phyloP scores from a whole-genome alignment of 2,329 filamentous ascomycete genomes.

The Aaosphaeria arxii region DNA sequence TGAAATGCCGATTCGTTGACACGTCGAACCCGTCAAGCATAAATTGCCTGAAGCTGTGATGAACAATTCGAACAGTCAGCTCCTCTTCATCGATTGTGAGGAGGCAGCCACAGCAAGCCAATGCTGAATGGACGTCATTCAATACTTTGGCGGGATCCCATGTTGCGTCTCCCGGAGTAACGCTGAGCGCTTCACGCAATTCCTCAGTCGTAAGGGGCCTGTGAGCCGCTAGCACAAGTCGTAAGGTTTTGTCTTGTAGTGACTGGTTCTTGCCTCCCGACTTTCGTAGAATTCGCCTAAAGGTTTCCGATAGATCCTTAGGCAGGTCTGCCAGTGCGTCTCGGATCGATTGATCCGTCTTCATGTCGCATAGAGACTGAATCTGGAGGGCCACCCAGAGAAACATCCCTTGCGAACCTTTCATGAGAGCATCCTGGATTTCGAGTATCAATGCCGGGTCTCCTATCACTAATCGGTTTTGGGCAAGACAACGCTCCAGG shows the following conservation, averaged over 20 bases:
- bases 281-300: slow-evolving; percentile 14
- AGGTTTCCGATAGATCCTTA: slow-evolving; percentile 14
- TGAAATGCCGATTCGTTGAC: slow-evolving; percentile 1
- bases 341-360: slow-evolving; percentile 37
- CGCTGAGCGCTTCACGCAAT: slow-evolving; percentile 40
- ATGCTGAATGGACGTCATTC: slow-evolving; percentile 12
- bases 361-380: slow-evolving; percentile 25
- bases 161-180: slow-evolving; percentile 26
- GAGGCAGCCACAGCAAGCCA: slow-evolving; percentile 21
- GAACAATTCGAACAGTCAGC: slow-evolving; percentile 13
- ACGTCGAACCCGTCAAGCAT: slow-evolving; percentile 4
- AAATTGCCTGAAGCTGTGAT: slow-evolving; percentile 19
- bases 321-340: slow-evolving; percentile 17
- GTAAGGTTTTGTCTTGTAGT: slow-evolving; percentile 26
- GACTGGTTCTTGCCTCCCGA: slow-evolving; percentile 6
- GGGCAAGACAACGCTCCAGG: slow-evolving; percentile 16
- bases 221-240: slow-evolving; percentile 28
- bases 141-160: slow-evolving; percentile 13
- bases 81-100: slow-evolving; percentile 23
- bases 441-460: slow-evolving; percentile 22
- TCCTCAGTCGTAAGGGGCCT: slow-evolving; percentile 33
- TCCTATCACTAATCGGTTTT: slow-evolving; percentile 13
- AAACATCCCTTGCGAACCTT: slow-evolving; percentile 22
- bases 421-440: slow-evolving; percentile 20
- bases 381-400: slow-evolving; percentile 23